Percentiles rank a stretch among this genome's conserved stretches.
phyloP scores from a whole-genome alignment of 306 rosid genomes.

The Acacia acuminata region DNA sequence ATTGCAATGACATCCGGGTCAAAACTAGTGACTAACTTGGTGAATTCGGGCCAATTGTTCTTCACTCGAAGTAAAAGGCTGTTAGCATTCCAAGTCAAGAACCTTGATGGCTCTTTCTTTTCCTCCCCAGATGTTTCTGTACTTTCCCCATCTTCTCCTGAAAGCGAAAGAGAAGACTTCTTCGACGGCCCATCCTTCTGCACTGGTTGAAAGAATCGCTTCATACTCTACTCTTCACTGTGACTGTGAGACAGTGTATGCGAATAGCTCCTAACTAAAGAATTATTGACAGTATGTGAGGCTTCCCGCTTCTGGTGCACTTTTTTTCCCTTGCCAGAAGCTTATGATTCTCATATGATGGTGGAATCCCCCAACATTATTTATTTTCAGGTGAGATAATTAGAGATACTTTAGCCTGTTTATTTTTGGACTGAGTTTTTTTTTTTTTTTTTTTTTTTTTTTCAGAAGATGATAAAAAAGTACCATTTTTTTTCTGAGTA shows the following conservation, averaged over 20 bases:
- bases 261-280: not conserved
- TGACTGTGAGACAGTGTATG: not conserved
- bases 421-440: too few species aligned
- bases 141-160: conserved; percentile 36
- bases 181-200: conserved; percentile 72
- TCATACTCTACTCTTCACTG: conserved; percentile 47
- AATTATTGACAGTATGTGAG: not conserved
- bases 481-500: too few species aligned
- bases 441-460: too few species aligned
- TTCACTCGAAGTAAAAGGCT: conserved; percentile 84
- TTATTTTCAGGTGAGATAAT: not conserved
- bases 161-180: conserved; percentile 49
- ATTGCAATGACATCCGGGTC: conserved; percentile 90
- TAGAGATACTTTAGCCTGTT: not conserved
- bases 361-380: not conserved
- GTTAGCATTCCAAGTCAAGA: conserved; percentile 95
- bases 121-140: conserved; percentile 25
- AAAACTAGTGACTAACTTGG: conserved; percentile 54
- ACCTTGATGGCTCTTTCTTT: conserved; percentile 77
- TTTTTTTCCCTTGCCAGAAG: not conserved
- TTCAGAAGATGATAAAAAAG: too few species aligned
- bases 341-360: too few species aligned
- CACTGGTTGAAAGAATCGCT: conserved; percentile 76
- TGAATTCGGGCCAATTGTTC: conserved; percentile 76
- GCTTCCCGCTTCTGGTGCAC: not conserved